Percentiles rank a stretch among this genome's conserved stretches.
These are phyloP conservation scores for Haematococcus sp. DNA, from an alignment of 139 green algal species.

Conservation along the genomic window DNA sequence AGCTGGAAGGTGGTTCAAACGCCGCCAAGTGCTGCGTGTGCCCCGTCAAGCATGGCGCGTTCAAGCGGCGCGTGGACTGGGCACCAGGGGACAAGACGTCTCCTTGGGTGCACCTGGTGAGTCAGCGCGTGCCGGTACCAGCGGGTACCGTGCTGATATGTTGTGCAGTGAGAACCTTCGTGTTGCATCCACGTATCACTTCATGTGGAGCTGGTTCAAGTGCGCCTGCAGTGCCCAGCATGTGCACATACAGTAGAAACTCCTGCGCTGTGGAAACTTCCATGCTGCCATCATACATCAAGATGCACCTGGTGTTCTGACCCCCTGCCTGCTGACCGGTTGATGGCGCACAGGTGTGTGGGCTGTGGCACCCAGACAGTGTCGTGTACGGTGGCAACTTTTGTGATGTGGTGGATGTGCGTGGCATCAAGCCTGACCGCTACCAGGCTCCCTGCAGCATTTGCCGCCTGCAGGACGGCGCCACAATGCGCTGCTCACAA, in stretches of 20 bases:
- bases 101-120: slow-evolving; percentile 68
- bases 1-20: slow-evolving; percentile 60
- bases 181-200: neutral
- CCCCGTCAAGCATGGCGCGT: slow-evolving; percentile 80
- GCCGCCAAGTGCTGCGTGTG: slow-evolving; percentile 71
- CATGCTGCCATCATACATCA: too few species aligned
- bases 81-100: neutral
- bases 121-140: too few species aligned
- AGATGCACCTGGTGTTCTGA: too few species aligned
- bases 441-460: slow-evolving; percentile 30
- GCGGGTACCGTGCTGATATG: neutral
- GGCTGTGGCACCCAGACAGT: slow-evolving; percentile 59
- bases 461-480: slow-evolving; percentile 41
- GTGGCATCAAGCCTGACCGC: slow-evolving; percentile 38
- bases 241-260: too few species aligned
- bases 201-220: too few species aligned
- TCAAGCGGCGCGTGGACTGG: slow-evolving; percentile 59
- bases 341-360: slow-evolving; percentile 53
- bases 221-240: too few species aligned
- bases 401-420: slow-evolving; percentile 39
- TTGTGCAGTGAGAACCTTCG: neutral
- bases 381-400: slow-evolving; percentile 21
- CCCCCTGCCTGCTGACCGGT: neutral
- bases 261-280: too few species aligned
- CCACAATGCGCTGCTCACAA: slow-evolving; percentile 54